Evolutionary conservation across 78 protist species (phyloP).

Genomic region (Dictyostelium discoideum): dicty_2.7 NC_007090.3:563001-563500

Average conservation of each 20-base stretch:
- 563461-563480: too few species aligned
- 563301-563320: background rate
- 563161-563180: too few species aligned
- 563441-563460: too few species aligned
- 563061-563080: background rate
- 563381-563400: background rate
- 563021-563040: background rate
- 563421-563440: background rate
- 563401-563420: background rate
- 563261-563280: slow-evolving; percentile 5
- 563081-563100: background rate
- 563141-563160: background rate
- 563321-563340: background rate
- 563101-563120: background rate
- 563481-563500: too few species aligned
- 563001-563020: background rate
- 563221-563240: slow-evolving; percentile 68
- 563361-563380: background rate
- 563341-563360: background rate
- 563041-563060: background rate
- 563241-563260: background rate
- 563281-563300: background rate
- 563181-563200: slow-evolving; percentile 12
- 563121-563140: background rate
- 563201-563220: slow-evolving; percentile 82